These are phyloP conservation scores for Solanum habrochaites DNA, from an alignment of 257 asterid species.

Conservation along the genomic window DNA sequence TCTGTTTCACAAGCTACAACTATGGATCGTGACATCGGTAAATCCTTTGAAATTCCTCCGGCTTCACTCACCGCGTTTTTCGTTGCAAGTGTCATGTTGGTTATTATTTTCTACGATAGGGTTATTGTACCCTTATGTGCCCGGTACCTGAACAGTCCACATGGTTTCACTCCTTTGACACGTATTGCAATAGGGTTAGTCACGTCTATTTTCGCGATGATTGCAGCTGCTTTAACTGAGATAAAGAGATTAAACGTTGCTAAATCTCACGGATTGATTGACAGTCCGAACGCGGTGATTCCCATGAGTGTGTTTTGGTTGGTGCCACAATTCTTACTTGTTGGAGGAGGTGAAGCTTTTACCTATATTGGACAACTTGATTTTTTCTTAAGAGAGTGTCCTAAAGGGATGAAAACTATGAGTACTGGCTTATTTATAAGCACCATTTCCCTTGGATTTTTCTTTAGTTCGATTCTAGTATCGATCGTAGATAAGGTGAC, in stretches of 20 bases:
- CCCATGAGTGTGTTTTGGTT: constrained; percentile 62
- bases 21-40: constrained; percentile 49
- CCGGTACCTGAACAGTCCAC: constrained; percentile 26
- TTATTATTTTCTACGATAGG: constrained; percentile 52
- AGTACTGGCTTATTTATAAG: constrained; percentile 77
- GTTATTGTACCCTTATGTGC: constrained; percentile 30
- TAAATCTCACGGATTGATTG: constrained; percentile 12
- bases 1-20: constrained; percentile 78
- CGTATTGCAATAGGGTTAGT: constrained; percentile 47
- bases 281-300: background rate
- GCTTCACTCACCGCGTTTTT: constrained; percentile 73
- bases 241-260: constrained; percentile 36
- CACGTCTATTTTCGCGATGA: constrained; percentile 43
- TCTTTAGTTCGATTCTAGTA: constrained; percentile 63
- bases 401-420: constrained; percentile 87
- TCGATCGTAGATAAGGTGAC: constrained; percentile 52
- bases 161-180: constrained; percentile 62
- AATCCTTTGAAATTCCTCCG: constrained; percentile 47
- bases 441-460: constrained; percentile 63
- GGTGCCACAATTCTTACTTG: constrained; percentile 59
- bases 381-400: constrained; percentile 74
- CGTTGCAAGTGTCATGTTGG: constrained; percentile 47
- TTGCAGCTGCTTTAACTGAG: constrained; percentile 43
- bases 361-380: constrained; percentile 85
- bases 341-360: constrained; percentile 84